Evolutionary conservation across 2,329 filamentous ascomycete species (phyloP), one percentile per base, ranked within the genome.

Genomic region (Calonectria hawksworthii): DNA sequence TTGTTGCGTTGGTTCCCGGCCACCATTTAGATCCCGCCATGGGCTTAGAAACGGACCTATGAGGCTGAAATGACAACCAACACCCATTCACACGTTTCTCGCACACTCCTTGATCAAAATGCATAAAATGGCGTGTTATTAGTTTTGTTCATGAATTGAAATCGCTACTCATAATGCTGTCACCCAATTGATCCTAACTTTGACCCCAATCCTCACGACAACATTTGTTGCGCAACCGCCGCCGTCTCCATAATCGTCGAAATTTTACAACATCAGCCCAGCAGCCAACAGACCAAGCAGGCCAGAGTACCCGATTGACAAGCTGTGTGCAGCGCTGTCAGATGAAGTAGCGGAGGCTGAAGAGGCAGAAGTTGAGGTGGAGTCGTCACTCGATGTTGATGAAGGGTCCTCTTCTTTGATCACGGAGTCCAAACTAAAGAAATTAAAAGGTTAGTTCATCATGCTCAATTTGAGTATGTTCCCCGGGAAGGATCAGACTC

Each of bases 361-460:
- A 18, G 50, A 34, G n/a, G n/a, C n/a, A 6, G 76, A 54, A 18
- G 74, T 71, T 1, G 74, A 71, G 13, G 69, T 73, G 0, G 74
- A 1, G 1, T 36, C 9, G 16, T 13, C 16, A n/a, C 56, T n/a
- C 3, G 34, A 23, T 61, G 56, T 61, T 2, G 34, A 38, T 5
- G 56, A 38, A 26, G 16, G 34, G 38, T 61, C 56, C 36, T 38
- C 56, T 0, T 10, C 38, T 9, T 56, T 8, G 10, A 63, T 63
- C 18, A 63, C 36, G 1, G 56, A 63, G 26, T 63, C 56, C n/a
- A 63, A 38, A 11, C 56, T 63, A 7, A 21, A 41, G 41, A 41
- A 36, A 36, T n/a, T 0, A 9, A 28, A 4, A 13, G 14, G 34
- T 63, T 26, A 63, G 56, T 41, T 1, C 41, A 26, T 28, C 21